Conservation (phyloP, 441 rosid genomes). For the Bocquillonia castaneifolia region DNA sequence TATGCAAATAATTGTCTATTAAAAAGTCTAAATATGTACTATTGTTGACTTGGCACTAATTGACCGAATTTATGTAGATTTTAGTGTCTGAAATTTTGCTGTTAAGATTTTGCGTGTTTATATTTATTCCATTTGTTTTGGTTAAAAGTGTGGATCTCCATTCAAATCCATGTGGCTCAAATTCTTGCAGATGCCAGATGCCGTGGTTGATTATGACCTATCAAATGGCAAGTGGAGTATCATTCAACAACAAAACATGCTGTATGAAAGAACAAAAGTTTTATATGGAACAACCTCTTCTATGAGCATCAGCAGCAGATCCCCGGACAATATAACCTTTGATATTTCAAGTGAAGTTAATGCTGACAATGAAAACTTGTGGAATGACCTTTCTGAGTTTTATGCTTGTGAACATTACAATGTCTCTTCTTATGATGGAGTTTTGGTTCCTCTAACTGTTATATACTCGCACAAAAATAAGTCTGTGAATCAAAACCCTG, state of each 20-base stretch:
- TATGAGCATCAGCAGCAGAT: slow-evolving; percentile 32
- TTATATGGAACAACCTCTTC: slow-evolving; percentile 71
- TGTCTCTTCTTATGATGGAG: slow-evolving; percentile 75
- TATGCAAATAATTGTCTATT: background rate
- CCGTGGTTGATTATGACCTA: slow-evolving; percentile 85
- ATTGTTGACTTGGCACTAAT: background rate
- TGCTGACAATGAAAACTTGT: slow-evolving; percentile 52
- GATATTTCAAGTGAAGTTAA: slow-evolving; percentile 36
- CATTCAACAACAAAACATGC: slow-evolving; percentile 90
- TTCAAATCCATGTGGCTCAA: slow-evolving; percentile 13
- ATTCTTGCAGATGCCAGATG: slow-evolving; percentile 81
- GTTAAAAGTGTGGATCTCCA: slow-evolving; percentile 10
- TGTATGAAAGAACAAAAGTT: slow-evolving; percentile 78
- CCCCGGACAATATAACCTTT: slow-evolving; percentile 31
- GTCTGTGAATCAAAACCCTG: slow-evolving; percentile 47
- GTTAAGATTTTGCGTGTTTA: background rate
- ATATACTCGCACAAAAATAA: slow-evolving; percentile 54
- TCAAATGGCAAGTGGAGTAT: slow-evolving; percentile 80
- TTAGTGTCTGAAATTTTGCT: too few species aligned
- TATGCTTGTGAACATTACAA: slow-evolving; percentile 66
- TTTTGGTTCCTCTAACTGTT: slow-evolving; percentile 67
- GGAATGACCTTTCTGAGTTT: slow-evolving; percentile 92
- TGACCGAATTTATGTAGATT: background rate
- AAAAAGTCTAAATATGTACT: background rate
- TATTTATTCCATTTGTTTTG: background rate